These are phyloP conservation scores for Penicillium oxalicum DNA, from an alignment of 2,329 filamentous ascomycete genomes.

Conservation along the genomic window DNA sequence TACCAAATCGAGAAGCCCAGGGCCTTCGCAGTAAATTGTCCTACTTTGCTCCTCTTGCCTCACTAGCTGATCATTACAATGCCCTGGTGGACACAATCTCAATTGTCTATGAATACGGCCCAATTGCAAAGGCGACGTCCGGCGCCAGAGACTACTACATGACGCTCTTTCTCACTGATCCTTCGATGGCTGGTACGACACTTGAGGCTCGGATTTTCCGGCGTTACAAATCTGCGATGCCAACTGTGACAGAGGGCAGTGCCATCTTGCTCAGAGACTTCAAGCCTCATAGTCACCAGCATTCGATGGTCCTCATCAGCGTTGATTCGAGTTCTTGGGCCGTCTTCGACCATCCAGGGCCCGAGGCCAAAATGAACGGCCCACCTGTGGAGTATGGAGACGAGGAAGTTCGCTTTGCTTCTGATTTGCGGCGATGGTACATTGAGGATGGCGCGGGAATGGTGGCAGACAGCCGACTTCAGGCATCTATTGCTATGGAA, in stretches of 20 bases:
- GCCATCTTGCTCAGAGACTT: slow-evolving; percentile 43
- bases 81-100: slow-evolving; percentile 39
- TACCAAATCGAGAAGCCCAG: slow-evolving; percentile 23
- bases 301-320: slow-evolving; percentile 38
- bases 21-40: slow-evolving; percentile 38
- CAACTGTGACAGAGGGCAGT: slow-evolving; percentile 34
- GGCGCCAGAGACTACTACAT: slow-evolving; percentile 38
- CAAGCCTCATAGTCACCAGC: slow-evolving; percentile 38
- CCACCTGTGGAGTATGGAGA: slow-evolving; percentile 37
- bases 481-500: slow-evolving; percentile 28
- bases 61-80: slow-evolving; percentile 39
- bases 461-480: slow-evolving; percentile 32
- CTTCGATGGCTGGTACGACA: slow-evolving; percentile 36
- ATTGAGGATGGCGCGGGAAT: slow-evolving; percentile 29
- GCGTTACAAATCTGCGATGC: slow-evolving; percentile 35
- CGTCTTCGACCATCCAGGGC: slow-evolving; percentile 33
- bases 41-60: slow-evolving; percentile 41
- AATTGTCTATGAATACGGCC: slow-evolving; percentile 30
- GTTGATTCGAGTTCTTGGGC: slow-evolving; percentile 43
- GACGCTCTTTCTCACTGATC: slow-evolving; percentile 41
- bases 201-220: slow-evolving; percentile 41
- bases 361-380: slow-evolving; percentile 28
- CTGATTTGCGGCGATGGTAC: slow-evolving; percentile 39
- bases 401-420: slow-evolving; percentile 34
- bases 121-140: slow-evolving; percentile 30